phyloP scores from a whole-genome alignment of 768 basidiomycete species.

The Boletus rex-veris region DNA sequence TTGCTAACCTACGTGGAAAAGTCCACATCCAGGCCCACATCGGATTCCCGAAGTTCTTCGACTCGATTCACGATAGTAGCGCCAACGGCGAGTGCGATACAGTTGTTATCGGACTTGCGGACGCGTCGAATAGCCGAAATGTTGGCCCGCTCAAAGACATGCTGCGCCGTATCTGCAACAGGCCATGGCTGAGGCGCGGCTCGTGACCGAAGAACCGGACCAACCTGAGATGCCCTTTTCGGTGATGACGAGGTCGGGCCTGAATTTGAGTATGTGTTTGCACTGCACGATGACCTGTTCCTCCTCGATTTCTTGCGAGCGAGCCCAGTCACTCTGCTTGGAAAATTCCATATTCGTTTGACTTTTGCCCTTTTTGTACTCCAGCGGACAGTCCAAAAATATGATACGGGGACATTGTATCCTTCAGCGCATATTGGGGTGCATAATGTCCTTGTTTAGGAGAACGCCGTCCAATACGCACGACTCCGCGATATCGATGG shows the following conservation, averaged over 20 bases:
- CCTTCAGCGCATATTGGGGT: slow-evolving; percentile 91
- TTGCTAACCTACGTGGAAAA: slow-evolving; percentile 85
- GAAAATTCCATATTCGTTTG: slow-evolving; percentile 99
- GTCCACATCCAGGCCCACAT: slow-evolving; percentile 88
- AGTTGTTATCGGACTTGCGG: slow-evolving; percentile 98
- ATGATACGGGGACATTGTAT: slow-evolving; percentile 89
- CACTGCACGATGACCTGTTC: slow-evolving; percentile 91
- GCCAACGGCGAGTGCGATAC: slow-evolving; percentile 55
- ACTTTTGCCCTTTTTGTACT: slow-evolving; percentile 98
- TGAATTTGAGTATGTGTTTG: slow-evolving; percentile 83
- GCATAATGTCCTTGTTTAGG: slow-evolving; percentile 98
- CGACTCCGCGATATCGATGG: slow-evolving; percentile 94
- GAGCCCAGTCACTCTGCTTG: slow-evolving; percentile 89
- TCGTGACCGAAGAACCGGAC: slow-evolving; percentile 20
- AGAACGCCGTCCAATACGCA: slow-evolving; percentile 86
- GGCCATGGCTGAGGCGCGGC: neutral
- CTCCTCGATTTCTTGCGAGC: slow-evolving; percentile 93
- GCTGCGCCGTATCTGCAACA: slow-evolving; percentile 81
- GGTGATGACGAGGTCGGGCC: slow-evolving; percentile 92
- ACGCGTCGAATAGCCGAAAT: slow-evolving; percentile 96
- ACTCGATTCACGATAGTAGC: slow-evolving; percentile 93
- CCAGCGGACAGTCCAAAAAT: slow-evolving; percentile 89
- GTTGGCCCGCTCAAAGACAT: slow-evolving; percentile 81
- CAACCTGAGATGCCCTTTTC: slow-evolving; percentile 96
- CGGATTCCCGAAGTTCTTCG: slow-evolving; percentile 89